Base-by-base conservation (phyloP, 2,329 filamentous ascomycete species). In the Neonectria sp. region DNA sequence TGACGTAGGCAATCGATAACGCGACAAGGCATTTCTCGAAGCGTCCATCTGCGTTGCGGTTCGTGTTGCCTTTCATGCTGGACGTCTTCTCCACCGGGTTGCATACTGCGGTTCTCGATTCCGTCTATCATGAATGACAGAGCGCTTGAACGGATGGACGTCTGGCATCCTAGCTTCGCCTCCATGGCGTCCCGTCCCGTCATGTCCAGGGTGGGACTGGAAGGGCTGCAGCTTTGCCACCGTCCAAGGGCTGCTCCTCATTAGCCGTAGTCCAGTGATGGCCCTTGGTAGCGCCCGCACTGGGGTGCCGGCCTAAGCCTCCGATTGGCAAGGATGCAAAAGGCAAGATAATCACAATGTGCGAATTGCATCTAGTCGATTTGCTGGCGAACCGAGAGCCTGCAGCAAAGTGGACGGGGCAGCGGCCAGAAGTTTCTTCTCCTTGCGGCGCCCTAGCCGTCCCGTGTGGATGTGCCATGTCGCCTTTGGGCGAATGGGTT, bases 241-340 rank as follows among this genome's bases (percentile, higher is more conserved):
- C 15, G 25, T 37, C 40, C 43, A 21, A 31, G 31, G 49, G 21
- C 43, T 2, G 27, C 35, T 27, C 31, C 31, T 46, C 15, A 24
- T 48, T 55, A 25, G 25, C 37, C 53, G 29, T 11, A 24, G 45
- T 49, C 46, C 35, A 71, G 69, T 70, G 72, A 74, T 70, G 72
- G 72, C 63, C 70, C 72, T 71, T 29, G 57, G 55, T 70, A 71
- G 71, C 60, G 64, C 61, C 72, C 70, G 70, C 31, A 31, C 48
- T 60, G 65, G 60, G 24, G 25, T 15, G 24, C 8, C 17, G 58
- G 62, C 13, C 37, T n/a, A 15, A 21, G 21, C 25, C 51, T 55
- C 49, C 51, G 45, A 73, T 75, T 72, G 65, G 68, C 17, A 64
- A 49, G 37, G 15, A 15, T 65, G 60, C 55, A 55, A 65, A 63